phyloP scores from a whole-genome alignment of 768 basidiomycete genomes.

The Crucibulum laeve region DNA sequence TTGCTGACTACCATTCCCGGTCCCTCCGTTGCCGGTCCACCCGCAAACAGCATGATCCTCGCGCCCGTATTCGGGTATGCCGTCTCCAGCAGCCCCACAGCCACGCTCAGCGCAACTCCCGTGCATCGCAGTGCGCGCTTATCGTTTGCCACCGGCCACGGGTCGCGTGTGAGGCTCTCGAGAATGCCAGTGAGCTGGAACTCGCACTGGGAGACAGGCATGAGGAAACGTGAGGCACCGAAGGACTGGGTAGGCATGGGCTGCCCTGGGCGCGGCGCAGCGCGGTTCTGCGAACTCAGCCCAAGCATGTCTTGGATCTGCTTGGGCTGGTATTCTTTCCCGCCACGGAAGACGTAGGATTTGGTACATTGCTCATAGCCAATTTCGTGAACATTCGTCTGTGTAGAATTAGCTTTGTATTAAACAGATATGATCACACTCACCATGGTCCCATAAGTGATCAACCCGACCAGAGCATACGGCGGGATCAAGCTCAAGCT shows the following conservation, averaged over 20 bases:
- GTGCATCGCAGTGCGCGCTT: slow-evolving; percentile 92
- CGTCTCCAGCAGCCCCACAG: slow-evolving; percentile 88
- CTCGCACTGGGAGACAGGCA: slow-evolving; percentile 90
- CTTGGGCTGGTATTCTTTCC: slow-evolving; percentile 93
- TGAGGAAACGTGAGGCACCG: slow-evolving; percentile 86
- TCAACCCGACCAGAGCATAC: slow-evolving; percentile 90
- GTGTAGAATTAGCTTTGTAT: background rate
- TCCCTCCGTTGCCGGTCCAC: slow-evolving; percentile 94
- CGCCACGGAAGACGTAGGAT: slow-evolving; percentile 98
- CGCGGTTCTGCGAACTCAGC: slow-evolving; percentile 72
- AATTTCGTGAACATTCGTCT: slow-evolving; percentile 99
- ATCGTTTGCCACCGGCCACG: slow-evolving; percentile 97
- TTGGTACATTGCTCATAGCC: slow-evolving; percentile 96
- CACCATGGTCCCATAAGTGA: slow-evolving; percentile 98
- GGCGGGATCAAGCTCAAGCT: slow-evolving; percentile 91
- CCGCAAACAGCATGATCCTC: slow-evolving; percentile 93
- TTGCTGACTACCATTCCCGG: slow-evolving; percentile 96
- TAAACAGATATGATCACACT: slow-evolving; percentile 13
- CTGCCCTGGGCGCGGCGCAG: slow-evolving; percentile 83
- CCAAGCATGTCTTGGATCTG: slow-evolving; percentile 99
- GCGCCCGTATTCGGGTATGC: slow-evolving; percentile 96
- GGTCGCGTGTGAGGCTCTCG: slow-evolving; percentile 82
- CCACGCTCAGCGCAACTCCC: slow-evolving; percentile 91
- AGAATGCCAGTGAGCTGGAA: slow-evolving; percentile 94
- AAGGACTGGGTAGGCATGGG: slow-evolving; percentile 76